Percentiles rank a stretch among this genome's conserved stretches.
phyloP scores from a whole-genome alignment of 1,284 basidiomycete species.

The Ganoderma boninense region DNA sequence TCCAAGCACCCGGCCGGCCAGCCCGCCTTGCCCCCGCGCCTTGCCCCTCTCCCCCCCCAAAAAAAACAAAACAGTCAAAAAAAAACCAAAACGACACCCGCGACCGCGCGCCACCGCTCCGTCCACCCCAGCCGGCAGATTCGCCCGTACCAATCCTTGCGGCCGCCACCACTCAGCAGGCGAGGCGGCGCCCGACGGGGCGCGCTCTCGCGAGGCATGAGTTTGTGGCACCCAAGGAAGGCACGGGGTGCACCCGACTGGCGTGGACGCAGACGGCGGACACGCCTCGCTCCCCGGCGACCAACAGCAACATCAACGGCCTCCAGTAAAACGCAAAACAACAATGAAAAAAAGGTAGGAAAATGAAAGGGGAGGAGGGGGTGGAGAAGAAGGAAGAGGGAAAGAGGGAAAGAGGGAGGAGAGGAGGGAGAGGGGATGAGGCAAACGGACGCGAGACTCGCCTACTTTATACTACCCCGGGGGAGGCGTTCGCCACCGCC shows the following conservation, averaged over 20 bases:
- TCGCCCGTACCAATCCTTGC: slow-evolving; percentile 42
- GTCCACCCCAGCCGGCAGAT: slow-evolving; percentile 8
- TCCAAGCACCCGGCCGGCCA: background rate
- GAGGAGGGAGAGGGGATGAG: background rate
- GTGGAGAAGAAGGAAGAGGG: too few species aligned
- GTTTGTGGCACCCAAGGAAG: slow-evolving; percentile 32
- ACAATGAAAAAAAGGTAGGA: too few species aligned
- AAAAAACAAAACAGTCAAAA: too few species aligned
- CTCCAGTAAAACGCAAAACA: too few species aligned
- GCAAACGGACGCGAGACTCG: background rate
- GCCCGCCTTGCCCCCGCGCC: background rate
- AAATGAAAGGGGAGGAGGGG: too few species aligned
- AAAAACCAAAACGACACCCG: background rate
- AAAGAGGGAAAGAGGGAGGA: background rate
- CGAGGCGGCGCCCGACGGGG: slow-evolving; percentile 24
- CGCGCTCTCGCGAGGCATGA: slow-evolving; percentile 27
- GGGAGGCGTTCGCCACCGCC: background rate
- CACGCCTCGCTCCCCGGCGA: too few species aligned
- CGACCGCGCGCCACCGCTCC: background rate
- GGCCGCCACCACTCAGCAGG: slow-evolving; percentile 40
- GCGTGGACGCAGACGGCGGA: slow-evolving; percentile 15
- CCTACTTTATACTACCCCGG: background rate
- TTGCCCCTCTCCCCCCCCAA: too few species aligned
- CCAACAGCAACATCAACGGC: too few species aligned
- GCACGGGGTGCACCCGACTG: slow-evolving; percentile 30